A percentile compares a stretch with the other conserved stretches of the same genome.
Conservation (phyloP, 768 basidiomycete genomes). For the Psilocybe azurescens region DNA sequence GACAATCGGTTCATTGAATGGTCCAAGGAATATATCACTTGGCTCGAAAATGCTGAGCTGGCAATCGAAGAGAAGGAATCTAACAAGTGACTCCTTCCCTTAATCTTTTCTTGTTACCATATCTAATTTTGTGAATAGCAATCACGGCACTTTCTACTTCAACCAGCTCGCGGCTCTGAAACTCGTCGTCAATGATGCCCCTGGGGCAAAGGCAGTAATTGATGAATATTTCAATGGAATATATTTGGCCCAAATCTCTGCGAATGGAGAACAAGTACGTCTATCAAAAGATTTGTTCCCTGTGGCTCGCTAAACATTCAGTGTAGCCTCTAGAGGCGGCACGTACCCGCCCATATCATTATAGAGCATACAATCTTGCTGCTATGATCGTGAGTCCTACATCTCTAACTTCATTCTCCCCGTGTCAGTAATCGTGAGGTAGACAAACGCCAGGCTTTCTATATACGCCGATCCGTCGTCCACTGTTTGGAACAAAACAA, state of each 20-base stretch:
- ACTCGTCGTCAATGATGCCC: conserved; percentile 53
- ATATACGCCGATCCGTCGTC: conserved; percentile 48
- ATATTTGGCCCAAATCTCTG: conserved; percentile 57
- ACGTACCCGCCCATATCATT: conserved; percentile 70
- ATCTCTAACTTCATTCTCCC: not conserved
- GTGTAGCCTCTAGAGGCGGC: conserved; percentile 61
- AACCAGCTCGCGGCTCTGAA: conserved; percentile 64
- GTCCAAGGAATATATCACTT: conserved; percentile 55
- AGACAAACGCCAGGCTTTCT: conserved; percentile 65
- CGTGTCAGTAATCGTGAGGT: not conserved
- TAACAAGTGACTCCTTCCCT: conserved; percentile 47
- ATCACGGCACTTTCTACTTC: conserved; percentile 70
- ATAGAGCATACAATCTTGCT: conserved; percentile 69
- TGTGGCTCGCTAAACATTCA: not conserved
- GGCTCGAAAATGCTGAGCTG: conserved; percentile 56
- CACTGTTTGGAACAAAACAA: conserved; percentile 53
- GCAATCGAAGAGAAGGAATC: conserved; percentile 51
- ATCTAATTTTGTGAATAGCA: conserved; percentile 40
- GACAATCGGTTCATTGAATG: conserved; percentile 56
- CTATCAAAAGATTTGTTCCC: not conserved
- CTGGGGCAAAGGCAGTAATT: conserved; percentile 51
- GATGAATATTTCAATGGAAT: conserved; percentile 54
- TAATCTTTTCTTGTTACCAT: not conserved
- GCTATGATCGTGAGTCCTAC: conserved; percentile 63
- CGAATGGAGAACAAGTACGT: conserved; percentile 61